Percentiles rank a stretch among this genome's conserved stretches.
Conservation (phyloP, 2,329 filamentous ascomycete species). For the Phaeoacremonium minimum region DNA sequence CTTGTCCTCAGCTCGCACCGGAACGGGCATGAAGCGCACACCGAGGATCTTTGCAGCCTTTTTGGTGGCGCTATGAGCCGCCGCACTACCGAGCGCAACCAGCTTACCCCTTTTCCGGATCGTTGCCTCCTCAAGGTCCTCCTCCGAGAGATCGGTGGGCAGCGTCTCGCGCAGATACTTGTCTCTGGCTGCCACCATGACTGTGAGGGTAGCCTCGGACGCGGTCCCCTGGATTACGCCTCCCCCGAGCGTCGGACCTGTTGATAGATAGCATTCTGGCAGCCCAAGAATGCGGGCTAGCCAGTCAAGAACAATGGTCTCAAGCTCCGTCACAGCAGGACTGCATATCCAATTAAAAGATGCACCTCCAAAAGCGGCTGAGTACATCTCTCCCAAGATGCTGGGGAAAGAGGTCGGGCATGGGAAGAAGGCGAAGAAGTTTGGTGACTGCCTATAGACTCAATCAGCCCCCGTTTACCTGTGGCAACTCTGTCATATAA, state of each 20-base stretch:
- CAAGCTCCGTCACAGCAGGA: conserved; percentile 86
- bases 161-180: conserved; percentile 64
- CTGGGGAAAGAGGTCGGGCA: conserved; percentile 76
- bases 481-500: no score
- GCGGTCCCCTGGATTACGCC: conserved; percentile 94
- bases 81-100: conserved; percentile 75
- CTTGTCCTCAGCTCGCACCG: conserved; percentile 56
- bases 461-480: conserved; percentile 1
- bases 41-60: conserved; percentile 86
- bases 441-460: conserved; percentile 67
- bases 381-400: conserved; percentile 91
- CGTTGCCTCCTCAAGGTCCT: conserved; percentile 65
- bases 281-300: conserved; percentile 71
- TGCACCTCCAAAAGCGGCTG: conserved; percentile 79
- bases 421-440: conserved; percentile 96
- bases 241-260: conserved; percentile 66
- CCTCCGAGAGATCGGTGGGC: conserved; percentile 35
- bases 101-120: conserved; percentile 65
- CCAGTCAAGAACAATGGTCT: conserved; percentile 93
- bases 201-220: conserved; percentile 80
- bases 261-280: conserved; percentile 69
- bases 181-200: conserved; percentile 83
- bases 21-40: conserved; percentile 71
- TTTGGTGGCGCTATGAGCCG: conserved; percentile 78
- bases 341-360: conserved; percentile 98